phyloP scores from a whole-genome alignment of 1,284 basidiomycete genomes.

The Austroboletus niveus region DNA sequence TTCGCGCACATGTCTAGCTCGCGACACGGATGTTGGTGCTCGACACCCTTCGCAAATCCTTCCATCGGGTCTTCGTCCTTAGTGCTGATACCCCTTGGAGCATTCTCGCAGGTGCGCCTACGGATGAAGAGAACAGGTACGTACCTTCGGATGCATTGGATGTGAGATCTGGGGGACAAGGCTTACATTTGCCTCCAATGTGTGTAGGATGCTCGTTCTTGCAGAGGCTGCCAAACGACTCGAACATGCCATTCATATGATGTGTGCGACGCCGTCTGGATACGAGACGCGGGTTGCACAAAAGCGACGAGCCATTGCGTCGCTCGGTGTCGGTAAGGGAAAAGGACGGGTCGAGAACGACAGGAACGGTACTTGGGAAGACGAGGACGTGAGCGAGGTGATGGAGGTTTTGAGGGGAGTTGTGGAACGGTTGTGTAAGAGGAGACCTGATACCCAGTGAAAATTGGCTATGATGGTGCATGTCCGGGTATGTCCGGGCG shows the following conservation, averaged over 20 bases:
- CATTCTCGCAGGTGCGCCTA: conserved; percentile 13
- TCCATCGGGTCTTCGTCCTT: conserved; percentile 36
- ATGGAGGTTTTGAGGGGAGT: conserved; percentile 11
- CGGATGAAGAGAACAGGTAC: conserved; percentile 20
- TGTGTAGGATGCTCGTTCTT: conserved; percentile 19
- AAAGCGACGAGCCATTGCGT: conserved; percentile 12
- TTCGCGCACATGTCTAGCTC: conserved; percentile 20
- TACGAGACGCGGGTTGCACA: conserved; percentile 14
- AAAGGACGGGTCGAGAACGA: not conserved
- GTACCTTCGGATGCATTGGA: not conserved
- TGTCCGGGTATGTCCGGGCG: no score
- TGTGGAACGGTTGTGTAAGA: conserved; percentile 14
- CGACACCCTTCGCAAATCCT: conserved; percentile 30
- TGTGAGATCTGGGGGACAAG: no score
- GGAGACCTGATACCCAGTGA: no score
- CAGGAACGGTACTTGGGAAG: not conserved
- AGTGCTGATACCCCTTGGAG: conserved; percentile 14
- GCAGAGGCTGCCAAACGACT: conserved; percentile 25
- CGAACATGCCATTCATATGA: conserved; percentile 27
- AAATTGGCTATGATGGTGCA: no score
- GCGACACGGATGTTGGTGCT: conserved; percentile 33
- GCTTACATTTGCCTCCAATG: not conserved
- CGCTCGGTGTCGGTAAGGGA: not conserved
- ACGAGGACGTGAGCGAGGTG: conserved; percentile 15
- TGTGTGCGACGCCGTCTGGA: conserved; percentile 30